phyloP scores from a whole-genome alignment of 495 filamentous ascomycete species.

The Penicillium longicatenatum region DNA sequence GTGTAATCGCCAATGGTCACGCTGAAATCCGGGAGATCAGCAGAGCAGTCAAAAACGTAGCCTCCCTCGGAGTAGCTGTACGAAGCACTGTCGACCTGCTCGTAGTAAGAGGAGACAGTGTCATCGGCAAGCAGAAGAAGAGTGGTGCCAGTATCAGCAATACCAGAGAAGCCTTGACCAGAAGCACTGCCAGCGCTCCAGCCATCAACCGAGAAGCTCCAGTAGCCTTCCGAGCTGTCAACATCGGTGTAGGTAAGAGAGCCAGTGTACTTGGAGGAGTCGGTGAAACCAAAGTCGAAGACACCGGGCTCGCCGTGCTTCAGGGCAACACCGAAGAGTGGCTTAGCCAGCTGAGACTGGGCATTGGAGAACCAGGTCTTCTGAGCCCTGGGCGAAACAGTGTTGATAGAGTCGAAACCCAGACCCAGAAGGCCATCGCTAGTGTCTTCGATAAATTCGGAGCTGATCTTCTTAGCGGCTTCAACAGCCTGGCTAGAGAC shows the following conservation, averaged over 20 bases:
- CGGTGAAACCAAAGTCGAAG: constrained; percentile 76
- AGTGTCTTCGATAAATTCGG: constrained; percentile 57
- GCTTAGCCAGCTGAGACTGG: constrained; percentile 51
- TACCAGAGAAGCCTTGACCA: constrained; percentile 23
- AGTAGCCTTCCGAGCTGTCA: constrained; percentile 62
- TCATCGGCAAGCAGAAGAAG: constrained; percentile 59
- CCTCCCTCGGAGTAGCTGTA: constrained; percentile 45
- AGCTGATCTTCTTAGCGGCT: constrained; percentile 60
- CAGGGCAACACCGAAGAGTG: constrained; percentile 66
- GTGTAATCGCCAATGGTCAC: constrained; percentile 50
- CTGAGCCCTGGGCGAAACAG: constrained; percentile 56
- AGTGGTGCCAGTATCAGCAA: constrained; percentile 66
- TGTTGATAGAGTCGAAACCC: constrained; percentile 70
- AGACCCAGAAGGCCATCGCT: constrained; percentile 74
- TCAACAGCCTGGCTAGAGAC: constrained; percentile 66
- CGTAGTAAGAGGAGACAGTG: constrained; percentile 63
- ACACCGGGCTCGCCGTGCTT: constrained; percentile 60
- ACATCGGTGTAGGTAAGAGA: constrained; percentile 60
- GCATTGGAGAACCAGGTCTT: constrained; percentile 75
- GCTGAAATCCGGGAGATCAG: constrained; percentile 60
- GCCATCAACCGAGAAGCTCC: constrained; percentile 64
- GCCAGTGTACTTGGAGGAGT: constrained; percentile 61
- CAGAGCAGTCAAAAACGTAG: constrained; percentile 67
- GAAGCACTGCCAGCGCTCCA: constrained; percentile 56
- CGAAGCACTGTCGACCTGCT: constrained; percentile 50